A percentile compares a stretch with the other conserved stretches of the same genome.
Evolutionary conservation across 768 basidiomycete species (phyloP).

Genomic region (Suillus fuscotomentosus): DNA sequence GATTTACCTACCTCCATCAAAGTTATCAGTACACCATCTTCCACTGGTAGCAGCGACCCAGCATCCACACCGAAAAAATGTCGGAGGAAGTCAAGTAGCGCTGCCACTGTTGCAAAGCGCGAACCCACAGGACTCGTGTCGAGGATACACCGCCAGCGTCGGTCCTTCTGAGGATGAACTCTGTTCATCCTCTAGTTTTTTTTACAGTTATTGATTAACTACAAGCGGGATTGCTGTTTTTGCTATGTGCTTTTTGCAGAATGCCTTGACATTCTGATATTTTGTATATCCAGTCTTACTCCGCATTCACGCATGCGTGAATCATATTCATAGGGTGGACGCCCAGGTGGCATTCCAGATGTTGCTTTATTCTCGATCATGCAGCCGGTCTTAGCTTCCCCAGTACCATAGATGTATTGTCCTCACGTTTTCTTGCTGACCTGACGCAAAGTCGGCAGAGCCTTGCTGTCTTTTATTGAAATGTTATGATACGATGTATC

Average conservation of each 20-base stretch:
- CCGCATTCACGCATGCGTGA: neutral
- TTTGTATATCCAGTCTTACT: neutral
- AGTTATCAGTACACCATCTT: neutral
- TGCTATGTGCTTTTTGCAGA: neutral
- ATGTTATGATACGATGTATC: neutral
- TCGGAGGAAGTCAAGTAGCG: neutral
- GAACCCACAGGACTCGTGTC: neutral
- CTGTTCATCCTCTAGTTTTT: constrained; percentile 3
- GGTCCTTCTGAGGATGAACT: neutral
- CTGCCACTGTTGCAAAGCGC: constrained; percentile 2
- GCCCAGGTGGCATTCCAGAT: constrained; percentile 1
- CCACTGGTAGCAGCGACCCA: neutral
- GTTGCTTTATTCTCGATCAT: constrained; percentile 16
- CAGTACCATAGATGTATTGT: neutral
- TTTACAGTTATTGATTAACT: constrained; percentile 12
- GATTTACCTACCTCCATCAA: neutral
- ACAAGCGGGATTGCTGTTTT: neutral
- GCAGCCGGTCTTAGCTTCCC: neutral
- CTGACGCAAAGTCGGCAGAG: neutral
- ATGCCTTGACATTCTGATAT: neutral
- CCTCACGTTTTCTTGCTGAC: neutral
- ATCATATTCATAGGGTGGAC: neutral
- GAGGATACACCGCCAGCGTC: constrained; percentile 2
- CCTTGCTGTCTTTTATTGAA: neutral
- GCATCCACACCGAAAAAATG: neutral